These are phyloP conservation scores for Boletus vermiculosoides DNA, from an alignment of 768 basidiomycete species.

Conservation along the genomic window DNA sequence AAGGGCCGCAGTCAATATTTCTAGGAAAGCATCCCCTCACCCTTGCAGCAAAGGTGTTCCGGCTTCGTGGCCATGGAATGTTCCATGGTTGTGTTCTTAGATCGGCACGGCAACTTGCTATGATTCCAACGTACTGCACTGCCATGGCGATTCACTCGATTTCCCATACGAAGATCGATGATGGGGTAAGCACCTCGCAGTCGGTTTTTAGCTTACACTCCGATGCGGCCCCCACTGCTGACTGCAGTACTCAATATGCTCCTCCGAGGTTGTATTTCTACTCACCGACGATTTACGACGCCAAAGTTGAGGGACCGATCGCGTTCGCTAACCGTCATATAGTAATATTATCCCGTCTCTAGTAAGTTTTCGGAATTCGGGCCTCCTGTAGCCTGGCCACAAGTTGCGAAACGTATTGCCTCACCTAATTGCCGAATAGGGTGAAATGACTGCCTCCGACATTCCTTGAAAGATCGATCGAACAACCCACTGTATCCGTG, in stretches of 20 bases:
- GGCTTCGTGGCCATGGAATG: neutral
- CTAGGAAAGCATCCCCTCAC: too few species aligned
- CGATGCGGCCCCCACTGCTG: neutral
- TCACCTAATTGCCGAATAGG: neutral
- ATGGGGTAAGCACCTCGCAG: neutral
- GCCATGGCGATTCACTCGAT: neutral
- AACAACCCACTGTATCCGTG: neutral
- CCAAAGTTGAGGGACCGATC: neutral
- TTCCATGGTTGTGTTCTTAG: neutral
- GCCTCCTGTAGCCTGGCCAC: neutral
- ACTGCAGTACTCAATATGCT: neutral
- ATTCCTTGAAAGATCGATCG: neutral
- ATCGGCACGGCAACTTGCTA: neutral
- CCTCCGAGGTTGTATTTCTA: neutral
- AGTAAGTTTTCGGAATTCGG: neutral
- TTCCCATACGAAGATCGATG: neutral
- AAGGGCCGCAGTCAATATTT: neutral
- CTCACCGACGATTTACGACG: neutral
- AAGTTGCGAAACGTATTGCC: neutral
- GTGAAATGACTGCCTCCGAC: neutral
- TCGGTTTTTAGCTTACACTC: neutral
- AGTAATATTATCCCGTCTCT: neutral
- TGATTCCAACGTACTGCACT: neutral
- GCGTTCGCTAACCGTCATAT: neutral
- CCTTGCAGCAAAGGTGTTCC: neutral